Conservation (phyloP, 1,284 basidiomycete genomes). For the Pseudozyma pruni region DNA sequence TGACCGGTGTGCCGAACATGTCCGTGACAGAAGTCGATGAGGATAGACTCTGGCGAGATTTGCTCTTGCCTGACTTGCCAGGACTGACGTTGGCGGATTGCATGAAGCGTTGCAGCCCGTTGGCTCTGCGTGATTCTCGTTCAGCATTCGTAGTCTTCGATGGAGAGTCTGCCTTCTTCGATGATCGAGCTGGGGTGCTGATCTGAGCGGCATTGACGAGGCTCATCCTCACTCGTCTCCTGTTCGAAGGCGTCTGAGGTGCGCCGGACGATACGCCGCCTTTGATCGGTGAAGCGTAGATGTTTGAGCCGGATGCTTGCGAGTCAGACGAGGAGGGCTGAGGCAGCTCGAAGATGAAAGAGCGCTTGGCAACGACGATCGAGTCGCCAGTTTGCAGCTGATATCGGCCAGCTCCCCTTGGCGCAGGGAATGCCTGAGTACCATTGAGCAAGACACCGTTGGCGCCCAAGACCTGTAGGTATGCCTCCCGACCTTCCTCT, state of each 20-base stretch:
- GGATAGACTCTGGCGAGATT: conserved; percentile 33
- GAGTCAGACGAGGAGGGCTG: neutral
- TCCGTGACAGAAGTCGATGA: conserved; percentile 14
- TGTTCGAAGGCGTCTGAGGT: conserved; percentile 19
- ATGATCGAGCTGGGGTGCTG: conserved; percentile 34
- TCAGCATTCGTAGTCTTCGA: conserved; percentile 11
- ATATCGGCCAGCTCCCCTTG: conserved; percentile 28
- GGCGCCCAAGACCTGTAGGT: conserved; percentile 35
- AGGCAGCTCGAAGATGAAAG: conserved; percentile 36
- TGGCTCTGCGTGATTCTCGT: conserved; percentile 31
- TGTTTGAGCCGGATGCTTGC: neutral
- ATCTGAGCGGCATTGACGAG: conserved; percentile 47
- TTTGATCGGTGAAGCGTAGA: conserved; percentile 28
- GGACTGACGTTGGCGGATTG: conserved; percentile 39
- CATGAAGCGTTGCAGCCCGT: conserved; percentile 34
- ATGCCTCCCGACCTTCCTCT: conserved; percentile 14
- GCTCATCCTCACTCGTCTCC: conserved; percentile 41
- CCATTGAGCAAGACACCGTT: conserved; percentile 42
- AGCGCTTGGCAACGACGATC: conserved; percentile 28
- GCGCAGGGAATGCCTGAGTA: conserved; percentile 17
- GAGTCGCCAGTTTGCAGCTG: conserved; percentile 36
- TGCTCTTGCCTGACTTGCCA: conserved; percentile 12
- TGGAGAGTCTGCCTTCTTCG: conserved; percentile 11
- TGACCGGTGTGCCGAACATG: conserved; percentile 36
- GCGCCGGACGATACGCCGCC: neutral